phyloP scores from a whole-genome alignment of 1,284 basidiomycete species.

The Cutaneotrichosporon cavernicola region DNA sequence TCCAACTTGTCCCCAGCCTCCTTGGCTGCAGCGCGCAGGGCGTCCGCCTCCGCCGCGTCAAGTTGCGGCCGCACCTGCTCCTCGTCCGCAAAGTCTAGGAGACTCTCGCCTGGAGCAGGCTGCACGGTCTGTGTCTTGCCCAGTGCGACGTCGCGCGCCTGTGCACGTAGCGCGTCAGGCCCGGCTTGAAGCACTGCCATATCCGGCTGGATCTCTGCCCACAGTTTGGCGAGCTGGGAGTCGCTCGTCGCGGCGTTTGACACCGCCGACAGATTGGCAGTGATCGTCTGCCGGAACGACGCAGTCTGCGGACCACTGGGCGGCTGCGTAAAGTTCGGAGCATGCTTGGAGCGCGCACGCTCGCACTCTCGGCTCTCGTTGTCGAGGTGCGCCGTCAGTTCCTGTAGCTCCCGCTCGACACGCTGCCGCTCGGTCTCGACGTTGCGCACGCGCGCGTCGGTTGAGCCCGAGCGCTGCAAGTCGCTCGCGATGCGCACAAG shows the following conservation, averaged over 20 bases:
- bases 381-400: conserved; percentile 66
- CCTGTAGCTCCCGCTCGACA: conserved; percentile 65
- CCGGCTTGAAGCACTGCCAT: conserved; percentile 62
- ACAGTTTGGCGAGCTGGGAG: conserved; percentile 69
- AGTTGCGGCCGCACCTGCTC: conserved; percentile 49
- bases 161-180: conserved; percentile 59
- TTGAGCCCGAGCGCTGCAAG: conserved; percentile 62
- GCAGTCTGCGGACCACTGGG: conserved; percentile 75
- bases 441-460: conserved; percentile 58
- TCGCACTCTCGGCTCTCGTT: conserved; percentile 79
- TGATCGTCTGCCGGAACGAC: conserved; percentile 72
- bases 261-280: conserved; percentile 71
- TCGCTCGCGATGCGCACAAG: conserved; percentile 77
- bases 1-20: conserved; percentile 77
- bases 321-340: conserved; percentile 84
- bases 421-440: conserved; percentile 64
- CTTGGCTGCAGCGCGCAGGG: conserved; percentile 66
- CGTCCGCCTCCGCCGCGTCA: conserved; percentile 59
- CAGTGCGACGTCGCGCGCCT: conserved; percentile 64
- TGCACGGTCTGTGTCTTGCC: conserved; percentile 51
- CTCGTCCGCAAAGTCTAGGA: conserved; percentile 61
- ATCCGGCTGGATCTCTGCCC: conserved; percentile 70
- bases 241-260: conserved; percentile 78
- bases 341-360: conserved; percentile 76
- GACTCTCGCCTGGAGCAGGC: conserved; percentile 33